Conservation (phyloP, 306 rosid species). For the Comarum palustre region DNA sequence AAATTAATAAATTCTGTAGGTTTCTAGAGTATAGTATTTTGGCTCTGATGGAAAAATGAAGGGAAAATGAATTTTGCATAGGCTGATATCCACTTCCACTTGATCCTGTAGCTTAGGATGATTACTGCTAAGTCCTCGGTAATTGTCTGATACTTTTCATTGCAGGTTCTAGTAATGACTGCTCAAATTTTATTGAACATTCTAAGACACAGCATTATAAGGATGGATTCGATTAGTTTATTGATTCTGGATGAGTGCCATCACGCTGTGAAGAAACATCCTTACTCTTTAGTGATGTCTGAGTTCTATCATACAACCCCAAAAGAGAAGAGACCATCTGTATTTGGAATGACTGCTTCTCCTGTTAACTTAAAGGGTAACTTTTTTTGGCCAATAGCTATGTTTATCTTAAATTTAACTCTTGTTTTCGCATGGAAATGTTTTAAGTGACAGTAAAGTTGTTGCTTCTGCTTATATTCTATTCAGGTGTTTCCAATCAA, state of each 20-base stretch:
- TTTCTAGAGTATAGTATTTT: background rate
- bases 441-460: background rate
- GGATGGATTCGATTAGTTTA: conserved; percentile 86
- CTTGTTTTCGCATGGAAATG: background rate
- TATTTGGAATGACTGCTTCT: conserved; percentile 99
- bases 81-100: background rate
- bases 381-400: background rate
- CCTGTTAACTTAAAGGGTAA: conserved; percentile 95
- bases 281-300: conserved; percentile 95
- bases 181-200: conserved; percentile 98
- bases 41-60: background rate
- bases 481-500: conserved; percentile 94
- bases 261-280: conserved; percentile 98
- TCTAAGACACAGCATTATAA: conserved; percentile 94
- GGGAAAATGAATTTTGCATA: background rate
- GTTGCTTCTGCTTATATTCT: conserved; percentile 32
- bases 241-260: conserved; percentile 95
- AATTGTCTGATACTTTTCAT: conserved; percentile 30
- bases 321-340: conserved; percentile 81
- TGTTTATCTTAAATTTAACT: background rate
- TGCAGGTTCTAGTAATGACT: conserved; percentile 96
- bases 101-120: conserved; percentile 21
- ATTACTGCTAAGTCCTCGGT: conserved; percentile 16
- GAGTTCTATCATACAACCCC: conserved; percentile 96
- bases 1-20: background rate